phyloP scores from a whole-genome alignment of 495 filamentous ascomycete species.

The Daldinia loculata region DNA sequence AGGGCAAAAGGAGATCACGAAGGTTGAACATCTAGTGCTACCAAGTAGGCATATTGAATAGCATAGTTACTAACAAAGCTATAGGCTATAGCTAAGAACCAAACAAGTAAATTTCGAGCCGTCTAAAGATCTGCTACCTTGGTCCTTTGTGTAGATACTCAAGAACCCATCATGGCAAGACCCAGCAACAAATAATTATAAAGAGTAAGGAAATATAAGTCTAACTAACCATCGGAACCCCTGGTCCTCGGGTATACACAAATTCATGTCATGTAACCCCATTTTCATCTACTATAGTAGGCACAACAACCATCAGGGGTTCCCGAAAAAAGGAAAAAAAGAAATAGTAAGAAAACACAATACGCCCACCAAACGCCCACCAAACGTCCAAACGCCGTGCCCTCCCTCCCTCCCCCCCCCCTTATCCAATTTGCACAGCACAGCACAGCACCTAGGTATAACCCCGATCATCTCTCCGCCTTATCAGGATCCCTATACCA shows the following conservation, averaged over 20 bases:
- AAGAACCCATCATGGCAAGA: background rate
- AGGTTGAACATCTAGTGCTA: too few relatives aligned
- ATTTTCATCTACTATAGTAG: too few relatives aligned
- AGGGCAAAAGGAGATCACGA: background rate
- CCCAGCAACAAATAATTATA: background rate
- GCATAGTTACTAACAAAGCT: too few relatives aligned
- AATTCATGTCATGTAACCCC: too few relatives aligned
- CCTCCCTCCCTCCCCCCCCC: too few relatives aligned
- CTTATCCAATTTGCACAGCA: background rate
- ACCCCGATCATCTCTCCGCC: background rate
- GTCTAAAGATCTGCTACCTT: background rate
- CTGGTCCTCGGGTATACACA: too few relatives aligned
- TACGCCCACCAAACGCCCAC: too few relatives aligned
- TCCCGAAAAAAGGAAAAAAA: background rate
- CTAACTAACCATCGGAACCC: too few relatives aligned
- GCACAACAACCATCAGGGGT: too few relatives aligned
- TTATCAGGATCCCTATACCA: slow-evolving; percentile 53
- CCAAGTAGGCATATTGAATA: too few relatives aligned
- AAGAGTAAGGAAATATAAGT: background rate
- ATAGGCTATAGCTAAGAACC: background rate
- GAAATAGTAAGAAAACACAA: background rate
- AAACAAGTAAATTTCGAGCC: background rate
- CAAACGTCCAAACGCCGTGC: too few relatives aligned
- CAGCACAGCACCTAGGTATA: background rate
- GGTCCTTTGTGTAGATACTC: background rate